Evolutionary conservation across 331 rosid genomes (phyloP).

Genomic region (Cydonia oblonga): DNA sequence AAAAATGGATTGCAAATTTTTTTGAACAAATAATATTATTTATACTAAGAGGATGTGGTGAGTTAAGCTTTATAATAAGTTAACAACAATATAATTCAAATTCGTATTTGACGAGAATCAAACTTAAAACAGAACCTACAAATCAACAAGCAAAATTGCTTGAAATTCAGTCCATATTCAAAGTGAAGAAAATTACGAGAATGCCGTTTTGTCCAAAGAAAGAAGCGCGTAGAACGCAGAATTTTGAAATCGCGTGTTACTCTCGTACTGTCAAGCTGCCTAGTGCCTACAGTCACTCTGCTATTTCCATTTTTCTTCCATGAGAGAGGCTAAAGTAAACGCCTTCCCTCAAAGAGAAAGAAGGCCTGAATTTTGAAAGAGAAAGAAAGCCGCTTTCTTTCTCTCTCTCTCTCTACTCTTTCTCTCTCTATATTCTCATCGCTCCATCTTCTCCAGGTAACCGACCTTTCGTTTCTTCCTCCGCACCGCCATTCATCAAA

Average conservation of each 20-base stretch:
- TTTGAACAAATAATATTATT: too few species aligned
- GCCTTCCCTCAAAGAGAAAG: neutral
- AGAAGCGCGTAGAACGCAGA: neutral
- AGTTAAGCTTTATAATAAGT: rapidly evolving
- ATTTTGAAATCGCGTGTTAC: neutral
- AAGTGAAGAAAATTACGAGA: neutral
- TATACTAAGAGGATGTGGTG: rapidly evolving
- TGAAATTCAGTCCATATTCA: neutral
- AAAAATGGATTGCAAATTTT: too few species aligned
- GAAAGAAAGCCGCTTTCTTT: neutral
- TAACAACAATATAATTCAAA: too few species aligned
- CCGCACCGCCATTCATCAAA: neutral
- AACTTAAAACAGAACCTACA: too few species aligned
- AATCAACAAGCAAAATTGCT: too few species aligned
- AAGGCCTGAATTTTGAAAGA: neutral
- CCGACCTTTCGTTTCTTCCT: neutral
- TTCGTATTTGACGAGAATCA: too few species aligned
- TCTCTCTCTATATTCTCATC: neutral
- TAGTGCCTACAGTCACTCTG: neutral
- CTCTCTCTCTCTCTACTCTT: neutral
- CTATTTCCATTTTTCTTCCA: neutral
- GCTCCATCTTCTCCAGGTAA: neutral
- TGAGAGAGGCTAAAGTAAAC: neutral
- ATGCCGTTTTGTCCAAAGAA: neutral
- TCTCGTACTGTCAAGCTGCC: neutral